Base-by-base conservation (phyloP, 1,139 yeast genomes). In the Magnusiomyces suaveolens region DNA sequence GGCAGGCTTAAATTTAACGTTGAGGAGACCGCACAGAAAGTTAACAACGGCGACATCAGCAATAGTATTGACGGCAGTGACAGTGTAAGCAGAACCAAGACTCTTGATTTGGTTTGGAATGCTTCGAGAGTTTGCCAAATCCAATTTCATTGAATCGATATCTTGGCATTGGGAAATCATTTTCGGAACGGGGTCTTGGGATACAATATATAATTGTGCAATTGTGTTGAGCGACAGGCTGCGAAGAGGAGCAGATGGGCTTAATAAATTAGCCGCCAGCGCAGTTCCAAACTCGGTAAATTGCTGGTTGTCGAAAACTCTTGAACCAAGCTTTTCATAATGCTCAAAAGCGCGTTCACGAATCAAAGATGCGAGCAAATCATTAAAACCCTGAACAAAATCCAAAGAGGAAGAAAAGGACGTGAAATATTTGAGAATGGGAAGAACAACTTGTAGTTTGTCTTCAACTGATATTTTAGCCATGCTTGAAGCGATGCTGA, bases 1-100 rank as follows among this genome's bases (percentile, higher is more conserved):
- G 32, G 84, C 76, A 1, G 98, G 98, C 58, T 88, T 86, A 63
- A 92, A 89, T 58, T 80, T 79, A 50, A 83, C 82, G 1, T 89
- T 76, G 51, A 90, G 71, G 59, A 86, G 74, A 29, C 97, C 97
- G 66, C 88, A 81, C 53, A 84, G 59, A 65, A 77, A 87, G 41
- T 78, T 75, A 20, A 83, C 73, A 29, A 84, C 74, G 4, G 79
- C 69, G 18, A 63, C 63, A 44, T 77, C 75, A 18, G 74, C 70
- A 3, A 72, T 57, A 0, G 66, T 60, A 12, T 77, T 71, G 4
- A 51, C 46, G 18, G 56, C 53, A 10, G 70, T 59, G n/a, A 72
- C 68, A 36, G 72, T 68, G 64, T 77, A 83, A 4, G 75, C 75
- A 16, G 72, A 64, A 1, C 81, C 82, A 58, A 89, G 69, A 53